Evolutionary conservation across 148 eudicot genomes (phyloP).

Genomic region (Vaccinium darrowii): DNA sequence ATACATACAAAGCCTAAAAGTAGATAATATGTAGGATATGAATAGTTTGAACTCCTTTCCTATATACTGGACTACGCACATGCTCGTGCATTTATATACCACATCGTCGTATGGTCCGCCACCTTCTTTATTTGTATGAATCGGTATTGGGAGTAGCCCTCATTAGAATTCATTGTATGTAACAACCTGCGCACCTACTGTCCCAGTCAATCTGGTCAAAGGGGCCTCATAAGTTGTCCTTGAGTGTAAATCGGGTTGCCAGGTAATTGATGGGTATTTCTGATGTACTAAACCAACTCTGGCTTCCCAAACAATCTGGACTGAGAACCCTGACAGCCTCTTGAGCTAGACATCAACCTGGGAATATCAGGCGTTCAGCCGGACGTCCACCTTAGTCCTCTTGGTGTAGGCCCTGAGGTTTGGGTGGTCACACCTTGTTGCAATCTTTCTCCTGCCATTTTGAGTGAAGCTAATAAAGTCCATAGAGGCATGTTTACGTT

Average conservation of each 20-base stretch:
- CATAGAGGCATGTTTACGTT: background rate
- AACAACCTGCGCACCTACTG: background rate
- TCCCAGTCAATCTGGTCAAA: background rate
- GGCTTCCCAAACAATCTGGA: background rate
- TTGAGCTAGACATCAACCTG: background rate
- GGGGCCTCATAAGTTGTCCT: background rate
- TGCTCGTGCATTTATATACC: background rate
- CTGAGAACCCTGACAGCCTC: background rate
- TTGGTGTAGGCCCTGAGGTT: background rate
- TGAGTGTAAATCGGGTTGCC: background rate
- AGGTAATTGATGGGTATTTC: background rate
- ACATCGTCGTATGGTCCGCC: background rate
- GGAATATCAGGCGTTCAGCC: background rate
- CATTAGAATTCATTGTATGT: background rate
- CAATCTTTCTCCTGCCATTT: background rate
- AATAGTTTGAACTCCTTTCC: background rate
- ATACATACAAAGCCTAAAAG: background rate
- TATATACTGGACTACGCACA: background rate
- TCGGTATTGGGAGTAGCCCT: background rate
- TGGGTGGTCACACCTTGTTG: background rate
- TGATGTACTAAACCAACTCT: background rate
- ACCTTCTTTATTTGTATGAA: background rate
- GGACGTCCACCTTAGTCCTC: background rate
- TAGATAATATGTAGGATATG: background rate
- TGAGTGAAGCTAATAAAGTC: background rate